Conservation (phyloP, 2,329 filamentous ascomycete genomes). For the Monosporascus sp. region DNA sequence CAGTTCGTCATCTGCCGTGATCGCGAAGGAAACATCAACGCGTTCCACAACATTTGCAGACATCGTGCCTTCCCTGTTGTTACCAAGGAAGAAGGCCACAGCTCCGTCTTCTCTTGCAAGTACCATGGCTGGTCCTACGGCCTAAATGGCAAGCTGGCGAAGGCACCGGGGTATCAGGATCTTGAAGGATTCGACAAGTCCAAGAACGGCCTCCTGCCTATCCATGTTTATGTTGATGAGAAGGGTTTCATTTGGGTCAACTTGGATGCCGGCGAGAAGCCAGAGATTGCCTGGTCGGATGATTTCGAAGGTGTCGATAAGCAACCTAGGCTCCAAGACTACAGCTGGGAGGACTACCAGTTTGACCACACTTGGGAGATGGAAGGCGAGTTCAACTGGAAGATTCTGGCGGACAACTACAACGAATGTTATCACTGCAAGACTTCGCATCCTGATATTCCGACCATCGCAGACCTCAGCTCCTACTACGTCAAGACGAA, state of each 20-base stretch:
- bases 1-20: constrained; percentile 49
- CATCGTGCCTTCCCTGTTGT: constrained; percentile 58
- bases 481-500: constrained; percentile 48
- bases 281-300: constrained; percentile 45
- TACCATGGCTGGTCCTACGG: constrained; percentile 62
- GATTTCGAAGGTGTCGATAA: constrained; percentile 44
- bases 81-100: constrained; percentile 42
- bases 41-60: constrained; percentile 59
- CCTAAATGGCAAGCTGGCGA: constrained; percentile 50
- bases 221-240: constrained; percentile 47
- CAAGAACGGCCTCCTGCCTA: constrained; percentile 50
- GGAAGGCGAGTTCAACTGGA: constrained; percentile 56
- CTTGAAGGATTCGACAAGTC: constrained; percentile 51
- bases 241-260: constrained; percentile 57
- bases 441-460: constrained; percentile 53
- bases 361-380: constrained; percentile 56
- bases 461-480: constrained; percentile 50
- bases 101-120: constrained; percentile 50
- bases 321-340: constrained; percentile 38
- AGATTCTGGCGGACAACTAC: constrained; percentile 58
- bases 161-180: constrained; percentile 54
- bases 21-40: constrained; percentile 47
- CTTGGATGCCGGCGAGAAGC: constrained; percentile 40
- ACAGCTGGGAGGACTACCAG: constrained; percentile 47
- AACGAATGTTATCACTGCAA: constrained; percentile 63